Base-by-base conservation (phyloP, 306 rosid genomes). In the Trifolium fragiferum region DNA sequence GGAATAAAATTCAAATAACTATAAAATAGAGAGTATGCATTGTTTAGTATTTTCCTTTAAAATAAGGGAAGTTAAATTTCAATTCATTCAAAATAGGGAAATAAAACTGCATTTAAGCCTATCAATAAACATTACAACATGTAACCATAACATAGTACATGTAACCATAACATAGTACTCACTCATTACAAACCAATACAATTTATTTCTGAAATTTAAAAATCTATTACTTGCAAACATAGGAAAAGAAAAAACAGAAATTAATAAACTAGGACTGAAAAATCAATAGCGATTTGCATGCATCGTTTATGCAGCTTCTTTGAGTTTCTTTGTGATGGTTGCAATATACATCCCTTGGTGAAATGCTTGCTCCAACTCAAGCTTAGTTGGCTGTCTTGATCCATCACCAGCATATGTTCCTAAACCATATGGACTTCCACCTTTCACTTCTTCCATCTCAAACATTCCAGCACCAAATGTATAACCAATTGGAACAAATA, bases 381-480 rank as follows among this genome's bases (percentile, higher is more conserved):
- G 57, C 23, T 16, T 50, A 50, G 57, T 16, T 50, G 57, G 23
- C 0, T 50, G 57, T 50, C 57, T 50, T 16, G 57, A 7, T 7
- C 23, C 57, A 50, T 50, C 57, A 50, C 23, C 57, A 7, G 57
- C 57, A 50, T 50, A 50, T 7, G 57, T 50, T 50, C 57, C 57
- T 50, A 12, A 50, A 16, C 57, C 57, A 50, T 50, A 50, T 50
- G 57, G 57, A 50, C 57, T 50, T 50, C 57, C 57, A 50, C 57
- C 57, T 50, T 50, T 50, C 23, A 21, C 59, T 53, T 53, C 59
- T 19, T 53, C 50, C 50, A 44, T 44, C 50, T 44, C 50, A 44
- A 44, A 44, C 50, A 44, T 44, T 44, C 50, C 50, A 44, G 50
- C 50, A 12, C 50, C 50, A 44, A 44, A 44, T 44, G 50, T 44